Base-by-base conservation (phyloP, 768 basidiomycete species). In the Boletus reticuloceps region DNA sequence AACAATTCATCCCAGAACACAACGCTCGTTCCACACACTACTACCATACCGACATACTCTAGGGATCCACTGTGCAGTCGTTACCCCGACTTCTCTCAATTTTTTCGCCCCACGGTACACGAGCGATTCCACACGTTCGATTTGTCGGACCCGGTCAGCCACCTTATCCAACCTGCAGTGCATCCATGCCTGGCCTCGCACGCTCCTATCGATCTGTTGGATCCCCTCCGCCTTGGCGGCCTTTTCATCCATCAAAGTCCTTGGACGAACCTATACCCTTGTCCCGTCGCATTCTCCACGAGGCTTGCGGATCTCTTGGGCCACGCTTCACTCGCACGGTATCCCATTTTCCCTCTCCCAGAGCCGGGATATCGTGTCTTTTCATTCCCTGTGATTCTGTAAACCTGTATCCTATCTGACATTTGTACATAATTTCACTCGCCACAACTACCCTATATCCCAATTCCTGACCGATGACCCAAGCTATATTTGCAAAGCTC, bases 401-500 rank as follows among this genome's bases (percentile, higher is more conserved):
- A 45, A 32, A 14, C 42, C 27, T 45, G 49, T 64, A 56, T 50
- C 37, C 19, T 47, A 50, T 41, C 25, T 50, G 47, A 40, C 38
- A 37, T 37, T 42, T 47, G 47, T 60, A 45, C 47, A 34, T 39
- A 29, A 37, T 46, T 36, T 55, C 48, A 61, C 32, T 20, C 40
- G 17, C 38, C 32, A 31, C 10, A 43, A 16, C 37, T 25, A 36
- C 37, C 25, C 48, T 44, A 34, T 29, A 42, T 29, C 13, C 38
- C 50, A 25, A 48, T 41, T 19, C 29, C 47, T n/a, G 51, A 54
- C 52, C 66, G 65, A 58, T 75, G 75, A n/a, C 82, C 83, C 43
- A 86, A 67, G 51, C 73, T 71, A 58, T 78, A 84, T 53, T 75
- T 77, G 63, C 74, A 76, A 46, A 87, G 56, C 17, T 75, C 68